phyloP scores from a whole-genome alignment of 2,329 filamentous ascomycete species.

The Diaporthe sp. region DNA sequence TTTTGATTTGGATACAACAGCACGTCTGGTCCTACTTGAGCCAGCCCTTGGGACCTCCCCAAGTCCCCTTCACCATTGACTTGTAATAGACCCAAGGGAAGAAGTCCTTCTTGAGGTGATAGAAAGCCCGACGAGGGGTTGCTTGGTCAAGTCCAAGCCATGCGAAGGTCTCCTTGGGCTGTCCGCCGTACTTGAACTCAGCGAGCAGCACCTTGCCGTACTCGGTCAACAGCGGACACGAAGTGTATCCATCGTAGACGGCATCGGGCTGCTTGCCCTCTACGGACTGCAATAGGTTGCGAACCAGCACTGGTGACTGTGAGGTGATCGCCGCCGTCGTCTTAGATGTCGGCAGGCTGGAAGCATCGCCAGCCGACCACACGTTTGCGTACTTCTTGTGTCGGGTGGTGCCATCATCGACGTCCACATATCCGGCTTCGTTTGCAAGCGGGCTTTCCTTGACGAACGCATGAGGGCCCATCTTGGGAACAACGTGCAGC shows the following conservation, averaged over 20 bases:
- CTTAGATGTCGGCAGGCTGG: slow-evolving; percentile 53
- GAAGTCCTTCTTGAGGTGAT: slow-evolving; percentile 57
- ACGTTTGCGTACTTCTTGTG: slow-evolving; percentile 48
- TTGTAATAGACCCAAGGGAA: slow-evolving; percentile 49
- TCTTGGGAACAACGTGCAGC: slow-evolving; percentile 48
- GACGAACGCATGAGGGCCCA: slow-evolving; percentile 34
- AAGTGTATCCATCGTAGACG: slow-evolving; percentile 56
- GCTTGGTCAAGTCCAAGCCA: slow-evolving; percentile 48
- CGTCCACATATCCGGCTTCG: slow-evolving; percentile 37
- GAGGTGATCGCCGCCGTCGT: slow-evolving; percentile 57
- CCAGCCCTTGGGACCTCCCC: slow-evolving; percentile 42
- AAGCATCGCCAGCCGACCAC: slow-evolving; percentile 51
- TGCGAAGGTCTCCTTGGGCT: slow-evolving; percentile 56
- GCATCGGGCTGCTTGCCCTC: slow-evolving; percentile 46
- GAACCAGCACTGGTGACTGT: slow-evolving; percentile 54
- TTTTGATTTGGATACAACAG: neutral
- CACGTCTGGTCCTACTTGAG: neutral
- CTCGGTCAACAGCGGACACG: slow-evolving; percentile 55
- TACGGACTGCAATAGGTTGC: slow-evolving; percentile 50
- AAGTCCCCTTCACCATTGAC: slow-evolving; percentile 45
- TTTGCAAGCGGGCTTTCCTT: slow-evolving; percentile 28
- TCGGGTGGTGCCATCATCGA: slow-evolving; percentile 38
- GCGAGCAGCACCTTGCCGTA: slow-evolving; percentile 57
- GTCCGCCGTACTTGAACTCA: slow-evolving; percentile 59
- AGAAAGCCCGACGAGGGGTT: slow-evolving; percentile 49